Evolutionary conservation across 176 grass and related monocot genomes (phyloP).

Genomic region (Lolium perenne): DNA sequence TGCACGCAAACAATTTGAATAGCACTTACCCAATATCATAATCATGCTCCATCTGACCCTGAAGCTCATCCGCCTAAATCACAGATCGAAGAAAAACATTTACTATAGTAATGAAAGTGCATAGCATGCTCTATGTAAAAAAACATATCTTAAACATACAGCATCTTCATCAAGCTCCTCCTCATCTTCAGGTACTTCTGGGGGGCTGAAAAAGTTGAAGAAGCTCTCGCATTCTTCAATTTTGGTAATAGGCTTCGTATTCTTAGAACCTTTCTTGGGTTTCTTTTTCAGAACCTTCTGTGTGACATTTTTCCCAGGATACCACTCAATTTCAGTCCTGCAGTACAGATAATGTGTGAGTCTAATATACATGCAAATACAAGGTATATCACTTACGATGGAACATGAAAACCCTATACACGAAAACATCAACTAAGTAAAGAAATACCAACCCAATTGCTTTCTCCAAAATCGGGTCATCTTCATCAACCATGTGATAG

Average conservation of each 20-base stretch:
- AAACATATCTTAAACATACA: slow-evolving; percentile 49
- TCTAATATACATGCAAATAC: slow-evolving; percentile 7
- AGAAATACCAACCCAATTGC: slow-evolving; percentile 69
- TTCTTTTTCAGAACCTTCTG: slow-evolving; percentile 96
- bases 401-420: background rate
- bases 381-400: background rate
- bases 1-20: background rate
- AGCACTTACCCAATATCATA: slow-evolving; percentile 87
- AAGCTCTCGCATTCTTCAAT: slow-evolving; percentile 94
- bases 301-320: slow-evolving; percentile 82
- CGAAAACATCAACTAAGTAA: background rate
- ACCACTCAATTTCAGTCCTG: slow-evolving; percentile 93
- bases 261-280: slow-evolving; percentile 92
- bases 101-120: background rate
- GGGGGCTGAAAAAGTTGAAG: slow-evolving; percentile 96
- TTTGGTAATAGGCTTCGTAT: slow-evolving; percentile 81
- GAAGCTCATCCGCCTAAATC: slow-evolving; percentile 81
- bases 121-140: slow-evolving; percentile 6
- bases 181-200: slow-evolving; percentile 81
- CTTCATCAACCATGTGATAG: slow-evolving; percentile 90
- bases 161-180: slow-evolving; percentile 89
- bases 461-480: slow-evolving; percentile 94
- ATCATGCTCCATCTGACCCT: slow-evolving; percentile 92
- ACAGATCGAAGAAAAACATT: slow-evolving; percentile 4
- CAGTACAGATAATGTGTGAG: slow-evolving; percentile 14